These are phyloP conservation scores for Rhizopogon vesiculosus DNA, from an alignment of 768 basidiomycete genomes.

Conservation along the genomic window DNA sequence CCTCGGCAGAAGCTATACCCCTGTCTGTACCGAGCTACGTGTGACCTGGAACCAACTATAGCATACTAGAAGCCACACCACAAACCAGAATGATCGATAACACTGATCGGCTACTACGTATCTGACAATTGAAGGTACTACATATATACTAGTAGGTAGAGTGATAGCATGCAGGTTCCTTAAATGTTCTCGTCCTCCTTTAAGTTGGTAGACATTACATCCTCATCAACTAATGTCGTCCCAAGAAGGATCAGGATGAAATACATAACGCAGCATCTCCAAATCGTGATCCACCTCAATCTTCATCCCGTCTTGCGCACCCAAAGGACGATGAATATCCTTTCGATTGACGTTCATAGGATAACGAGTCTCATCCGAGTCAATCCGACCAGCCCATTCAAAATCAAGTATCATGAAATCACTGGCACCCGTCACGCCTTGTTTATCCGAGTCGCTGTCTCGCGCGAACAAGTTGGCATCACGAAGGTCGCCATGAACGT, in stretches of 20 bases:
- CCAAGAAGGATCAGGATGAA: neutral
- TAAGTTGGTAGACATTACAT: no score
- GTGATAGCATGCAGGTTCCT: no score
- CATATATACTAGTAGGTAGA: no score
- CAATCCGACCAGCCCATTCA: neutral
- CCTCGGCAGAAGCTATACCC: no score
- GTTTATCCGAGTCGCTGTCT: neutral
- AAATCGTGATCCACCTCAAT: neutral
- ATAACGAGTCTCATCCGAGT: neutral
- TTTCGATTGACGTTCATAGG: neutral
- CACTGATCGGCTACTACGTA: no score
- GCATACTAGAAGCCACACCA: no score
- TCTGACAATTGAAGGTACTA: no score
- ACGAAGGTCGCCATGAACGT: conserved; percentile 4
- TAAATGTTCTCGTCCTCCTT: no score
- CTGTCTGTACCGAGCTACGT: no score
- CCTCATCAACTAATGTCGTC: no score
- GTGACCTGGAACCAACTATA: no score
- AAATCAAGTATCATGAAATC: conserved; percentile 2
- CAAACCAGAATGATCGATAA: no score
- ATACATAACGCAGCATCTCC: neutral
- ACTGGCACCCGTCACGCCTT: neutral
- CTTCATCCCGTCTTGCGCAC: neutral
- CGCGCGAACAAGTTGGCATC: neutral
- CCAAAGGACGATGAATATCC: neutral